Base-by-base conservation (phyloP, 2,329 filamentous ascomycete genomes). In the Fusarium fujikuroi region DNA sequence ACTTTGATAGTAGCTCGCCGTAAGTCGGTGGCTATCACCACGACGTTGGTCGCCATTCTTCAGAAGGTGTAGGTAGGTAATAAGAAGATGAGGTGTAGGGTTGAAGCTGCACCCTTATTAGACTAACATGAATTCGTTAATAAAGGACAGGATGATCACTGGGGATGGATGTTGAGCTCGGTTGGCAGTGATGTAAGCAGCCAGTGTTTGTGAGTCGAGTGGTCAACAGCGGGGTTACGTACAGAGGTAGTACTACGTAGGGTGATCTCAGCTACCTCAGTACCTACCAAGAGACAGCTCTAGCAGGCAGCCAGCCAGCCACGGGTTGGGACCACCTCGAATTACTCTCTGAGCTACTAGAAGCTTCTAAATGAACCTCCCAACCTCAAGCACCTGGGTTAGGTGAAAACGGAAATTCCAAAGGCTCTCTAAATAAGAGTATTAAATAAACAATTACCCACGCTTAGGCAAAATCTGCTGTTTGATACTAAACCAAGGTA, bases 1-100 rank as follows among this genome's bases (percentile, higher is more conserved):
- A 96, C 95, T 83, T 97, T 97, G 82, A 99, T 87, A 46, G 90
- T 93, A 57, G 91, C 89, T 77, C 94, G 90, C 75, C 93, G 91
- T 76, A 95, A 88, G 76, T 93, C 91, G 43, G 92, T 90, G 81
- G 95, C 92, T 74, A 97, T 91, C 60, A 98, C 94, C 76, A 95
- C 92, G 66, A 98, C 94, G 81, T 96, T 93, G 60, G 95, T 92
- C 74, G 94, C 90, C 94, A 97, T 97, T 39, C 36, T 62, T 44
- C 63, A 57, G 37, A 64, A 54, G 14, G 49, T 50, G 16, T 40
- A 23, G 39, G 40, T 40, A 23, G 39, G 37, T 54, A 21, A 11
- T 23, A 32, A 34, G n/a, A 60, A 32, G 42, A 59, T 57, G 40
- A 15, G 25, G 40, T 52, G 18, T 62, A 40, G 19, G 30, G 16